Conservation (phyloP, 129 eudicot genomes). For the Tagetes patula region DNA sequence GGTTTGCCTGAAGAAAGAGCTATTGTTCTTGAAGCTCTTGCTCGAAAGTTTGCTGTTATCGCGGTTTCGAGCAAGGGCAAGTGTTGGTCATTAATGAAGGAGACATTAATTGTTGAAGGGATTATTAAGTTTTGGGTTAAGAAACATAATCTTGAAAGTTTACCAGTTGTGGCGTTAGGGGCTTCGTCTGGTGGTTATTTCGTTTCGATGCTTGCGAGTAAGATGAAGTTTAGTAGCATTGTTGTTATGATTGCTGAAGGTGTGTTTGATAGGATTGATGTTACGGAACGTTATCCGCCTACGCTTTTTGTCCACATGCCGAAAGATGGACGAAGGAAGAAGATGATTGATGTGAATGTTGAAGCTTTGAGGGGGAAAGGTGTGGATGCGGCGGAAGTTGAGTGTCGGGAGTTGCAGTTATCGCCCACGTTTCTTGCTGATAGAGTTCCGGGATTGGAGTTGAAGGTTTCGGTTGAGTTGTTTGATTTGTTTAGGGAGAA, state of each 20-base stretch:
- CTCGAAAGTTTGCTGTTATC: conserved; percentile 73
- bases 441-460: conserved; percentile 61
- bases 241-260: conserved; percentile 88
- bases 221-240: conserved; percentile 57
- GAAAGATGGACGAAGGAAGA: conserved; percentile 61
- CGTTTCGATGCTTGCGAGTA: conserved; percentile 71
- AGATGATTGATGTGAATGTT: conserved; percentile 49
- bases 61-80: conserved; percentile 58
- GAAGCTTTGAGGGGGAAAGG: conserved; percentile 51
- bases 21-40: conserved; percentile 63
- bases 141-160: conserved; percentile 50
- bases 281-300: conserved; percentile 60
- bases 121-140: conserved; percentile 54
- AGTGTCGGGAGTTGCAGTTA: conserved; percentile 72
- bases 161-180: conserved; percentile 79
- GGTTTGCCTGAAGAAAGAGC: conserved; percentile 93
- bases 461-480: conserved; percentile 43
- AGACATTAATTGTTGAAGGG: conserved; percentile 42
- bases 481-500: conserved; percentile 57
- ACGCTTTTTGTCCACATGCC: conserved; percentile 96
- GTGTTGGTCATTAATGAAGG: conserved; percentile 81
- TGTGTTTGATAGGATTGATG: conserved; percentile 50
- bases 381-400: conserved; percentile 58
- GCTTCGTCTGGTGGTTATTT: conserved; percentile 98
- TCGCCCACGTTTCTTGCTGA: conserved; percentile 61